Conservation (phyloP, 2,329 filamentous ascomycete genomes). For the Rutstroemia sp. region DNA sequence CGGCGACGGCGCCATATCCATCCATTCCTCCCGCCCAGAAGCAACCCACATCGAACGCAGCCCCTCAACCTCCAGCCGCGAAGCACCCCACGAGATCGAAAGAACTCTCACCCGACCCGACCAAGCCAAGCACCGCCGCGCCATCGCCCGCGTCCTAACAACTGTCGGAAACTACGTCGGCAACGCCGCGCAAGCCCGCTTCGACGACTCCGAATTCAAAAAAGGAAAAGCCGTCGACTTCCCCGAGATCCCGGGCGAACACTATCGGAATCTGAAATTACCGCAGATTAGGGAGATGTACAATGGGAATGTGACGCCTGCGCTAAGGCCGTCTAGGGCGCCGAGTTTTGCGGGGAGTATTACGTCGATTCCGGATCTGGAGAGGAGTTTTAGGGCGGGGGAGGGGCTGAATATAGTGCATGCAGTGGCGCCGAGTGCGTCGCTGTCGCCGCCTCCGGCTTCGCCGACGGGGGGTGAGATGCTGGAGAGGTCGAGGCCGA, state of each 20-base stretch:
- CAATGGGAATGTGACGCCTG: constrained; percentile 30
- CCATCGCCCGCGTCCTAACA: constrained; percentile 37
- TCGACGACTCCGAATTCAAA: constrained; percentile 43
- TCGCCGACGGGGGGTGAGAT: background rate
- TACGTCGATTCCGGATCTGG: background rate
- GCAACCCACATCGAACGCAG: constrained; percentile 2
- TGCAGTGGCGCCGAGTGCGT: background rate
- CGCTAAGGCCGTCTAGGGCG: constrained; percentile 30
- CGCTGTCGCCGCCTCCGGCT: background rate
- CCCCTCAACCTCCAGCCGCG: constrained; percentile 7
- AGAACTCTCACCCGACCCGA: constrained; percentile 11
- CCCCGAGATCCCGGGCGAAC: constrained; percentile 49
- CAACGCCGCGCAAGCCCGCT: constrained; percentile 39
- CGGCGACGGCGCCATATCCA: background rate
- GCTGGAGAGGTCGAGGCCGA: background rate
- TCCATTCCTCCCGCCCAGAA: constrained; percentile 5
- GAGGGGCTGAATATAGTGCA: background rate
- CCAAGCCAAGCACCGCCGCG: constrained; percentile 31
- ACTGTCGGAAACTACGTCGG: constrained; percentile 39
- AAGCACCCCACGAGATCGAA: constrained; percentile 7
- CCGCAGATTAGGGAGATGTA: constrained; percentile 35
- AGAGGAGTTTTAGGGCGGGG: background rate
- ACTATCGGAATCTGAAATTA: constrained; percentile 36
- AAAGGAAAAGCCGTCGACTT: constrained; percentile 41
- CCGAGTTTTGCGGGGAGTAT: constrained; percentile 30